Evolutionary conservation across 495 filamentous ascomycete genomes (phyloP), one percentile per base, ranked within the genome.

Genomic region (Geopyxis carbonaria): DNA sequence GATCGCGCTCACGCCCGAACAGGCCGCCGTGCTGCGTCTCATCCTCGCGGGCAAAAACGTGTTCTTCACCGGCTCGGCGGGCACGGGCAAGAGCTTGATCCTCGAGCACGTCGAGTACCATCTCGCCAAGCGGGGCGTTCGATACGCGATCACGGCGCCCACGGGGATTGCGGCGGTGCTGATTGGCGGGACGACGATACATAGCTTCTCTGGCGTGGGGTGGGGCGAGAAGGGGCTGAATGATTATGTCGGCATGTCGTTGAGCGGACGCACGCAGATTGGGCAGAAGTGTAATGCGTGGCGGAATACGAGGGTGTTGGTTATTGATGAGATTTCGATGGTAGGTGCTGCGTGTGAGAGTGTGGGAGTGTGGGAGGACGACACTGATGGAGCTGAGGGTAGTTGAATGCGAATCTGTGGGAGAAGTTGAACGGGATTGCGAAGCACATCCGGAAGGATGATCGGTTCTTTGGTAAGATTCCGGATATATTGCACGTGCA

Each of bases 311-410:
- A 8, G 45, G 5, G 48, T 56, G 16, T 41, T 57, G 7, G 47
- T 57, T 11, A 45, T 57, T 19, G 53, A 57, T 39, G 53, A 57
- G 22, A 28, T 57, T 24, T 57, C 53, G 18, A 57, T 57, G 53
- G 37, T 57, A 45, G n/a, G 40, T 34, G 11, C 29, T 27, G 2
- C 4, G 18, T 34, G 13, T 24, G 4, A 27, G 8, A 13, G 7
- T n/a, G n/a, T n/a, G n/a, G n/a, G n/a, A n/a, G 25, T 20, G 20
- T 22, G 25, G 27, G 2, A 15, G 22, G 20, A 28, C 22, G 34
- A 13, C 20, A 15, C 22, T 25, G 18, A 5, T 8, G n/a, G 10
- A 10, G 25, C 23, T 38, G 8, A 23, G n/a, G n/a, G n/a, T 42
- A 54, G 50, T 9, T 54, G 18, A 36, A 42, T 14, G 45, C 53